Evolutionary conservation across 352 stramenopile species (phyloP).

Genomic region (Aphanomyces euteiches): DNA sequence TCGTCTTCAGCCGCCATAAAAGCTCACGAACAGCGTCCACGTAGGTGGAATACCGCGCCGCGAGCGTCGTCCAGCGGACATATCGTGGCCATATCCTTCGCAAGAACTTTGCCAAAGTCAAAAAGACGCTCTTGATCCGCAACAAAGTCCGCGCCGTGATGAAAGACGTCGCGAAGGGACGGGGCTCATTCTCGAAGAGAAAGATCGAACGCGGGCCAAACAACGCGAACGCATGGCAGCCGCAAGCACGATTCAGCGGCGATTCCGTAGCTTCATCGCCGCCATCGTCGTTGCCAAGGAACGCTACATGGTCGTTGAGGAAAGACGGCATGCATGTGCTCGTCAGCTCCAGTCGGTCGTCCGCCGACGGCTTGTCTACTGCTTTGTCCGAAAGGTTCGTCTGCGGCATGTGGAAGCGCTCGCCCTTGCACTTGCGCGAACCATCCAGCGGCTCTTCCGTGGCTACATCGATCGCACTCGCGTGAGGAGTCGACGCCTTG

Average conservation of each 20-base stretch:
- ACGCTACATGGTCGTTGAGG: conserved; percentile 31
- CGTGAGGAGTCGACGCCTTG: conserved; percentile 40
- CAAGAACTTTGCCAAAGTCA: conserved; percentile 44
- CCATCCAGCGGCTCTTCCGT: conserved; percentile 39
- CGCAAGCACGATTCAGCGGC: conserved; percentile 39
- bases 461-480: conserved; percentile 49
- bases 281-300: conserved; percentile 38
- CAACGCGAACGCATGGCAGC: conserved; percentile 34
- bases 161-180: conserved; percentile 58
- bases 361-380: conserved; percentile 36
- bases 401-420: conserved; percentile 33
- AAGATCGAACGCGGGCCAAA: conserved; percentile 41
- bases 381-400: conserved; percentile 35
- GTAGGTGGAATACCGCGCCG: conserved; percentile 42
- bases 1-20: neutral
- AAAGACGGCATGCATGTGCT: conserved; percentile 32
- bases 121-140: conserved; percentile 52
- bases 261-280: conserved; percentile 39
- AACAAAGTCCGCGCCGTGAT: conserved; percentile 61
- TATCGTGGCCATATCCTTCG: conserved; percentile 53
- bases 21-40: neutral
- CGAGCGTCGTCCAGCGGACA: conserved; percentile 51
- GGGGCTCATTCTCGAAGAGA: conserved; percentile 57
- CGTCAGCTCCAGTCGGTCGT: conserved; percentile 43
- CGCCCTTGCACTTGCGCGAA: conserved; percentile 34